Percentiles rank a stretch among this genome's conserved stretches.
These are phyloP conservation scores for Paraleonurus japonicus DNA, from an alignment of 257 asterid species.

Conservation along the genomic window DNA sequence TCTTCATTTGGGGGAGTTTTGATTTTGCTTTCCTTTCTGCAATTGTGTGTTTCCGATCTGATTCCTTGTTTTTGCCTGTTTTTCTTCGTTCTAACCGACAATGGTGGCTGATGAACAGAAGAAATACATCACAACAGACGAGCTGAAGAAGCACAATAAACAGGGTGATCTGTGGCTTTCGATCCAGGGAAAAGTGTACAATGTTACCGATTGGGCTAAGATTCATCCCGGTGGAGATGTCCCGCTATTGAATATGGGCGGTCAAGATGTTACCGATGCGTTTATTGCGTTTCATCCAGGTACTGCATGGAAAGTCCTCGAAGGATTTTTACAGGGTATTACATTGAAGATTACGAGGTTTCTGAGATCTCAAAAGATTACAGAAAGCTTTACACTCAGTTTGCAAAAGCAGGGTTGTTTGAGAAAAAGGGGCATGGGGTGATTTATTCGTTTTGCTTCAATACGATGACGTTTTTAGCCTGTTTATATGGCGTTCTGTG, in stretches of 20 bases:
- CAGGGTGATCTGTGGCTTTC: slow-evolving; percentile 49
- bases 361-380: slow-evolving; percentile 45
- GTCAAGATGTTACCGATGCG: slow-evolving; percentile 58
- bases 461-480: slow-evolving; percentile 24
- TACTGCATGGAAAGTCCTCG: slow-evolving; percentile 40
- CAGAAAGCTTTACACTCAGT: slow-evolving; percentile 31
- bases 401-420: slow-evolving; percentile 40
- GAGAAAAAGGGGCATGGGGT: slow-evolving; percentile 54
- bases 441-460: slow-evolving; percentile 29
- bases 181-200: slow-evolving; percentile 52
- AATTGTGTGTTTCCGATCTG: neutral
- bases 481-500: slow-evolving; percentile 38
- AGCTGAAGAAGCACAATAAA: slow-evolving; percentile 43
- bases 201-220: slow-evolving; percentile 50
- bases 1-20: neutral
- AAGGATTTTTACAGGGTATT: slow-evolving; percentile 34
- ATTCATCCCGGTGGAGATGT: slow-evolving; percentile 54
- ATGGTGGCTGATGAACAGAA: slow-evolving; percentile 41
- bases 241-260: slow-evolving; percentile 41
- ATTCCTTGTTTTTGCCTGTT: neutral
- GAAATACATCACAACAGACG: slow-evolving; percentile 44
- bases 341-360: slow-evolving; percentile 37
- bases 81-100: slow-evolving; percentile 4
- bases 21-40: neutral
- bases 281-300: slow-evolving; percentile 55